phyloP scores from a whole-genome alignment of 1,284 basidiomycete species.

The Irpex sp. region DNA sequence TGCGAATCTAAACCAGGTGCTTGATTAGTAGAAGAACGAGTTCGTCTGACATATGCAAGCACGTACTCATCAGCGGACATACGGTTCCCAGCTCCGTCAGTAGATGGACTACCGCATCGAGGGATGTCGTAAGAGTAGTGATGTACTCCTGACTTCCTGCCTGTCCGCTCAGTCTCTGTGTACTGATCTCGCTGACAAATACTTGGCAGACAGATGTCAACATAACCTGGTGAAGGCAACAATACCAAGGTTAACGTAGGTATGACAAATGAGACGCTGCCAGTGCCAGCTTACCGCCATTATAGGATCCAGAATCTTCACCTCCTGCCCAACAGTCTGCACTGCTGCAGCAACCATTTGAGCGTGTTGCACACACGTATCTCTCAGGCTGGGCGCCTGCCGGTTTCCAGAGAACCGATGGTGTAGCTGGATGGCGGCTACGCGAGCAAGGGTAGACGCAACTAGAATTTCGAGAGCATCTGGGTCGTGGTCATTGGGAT shows the following conservation, averaged over 20 bases:
- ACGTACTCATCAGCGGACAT: constrained; percentile 16
- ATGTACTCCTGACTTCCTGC: constrained; percentile 1
- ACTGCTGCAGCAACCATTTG: constrained; percentile 16
- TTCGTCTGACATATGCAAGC: no score
- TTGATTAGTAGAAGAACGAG: no score
- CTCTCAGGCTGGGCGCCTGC: constrained; percentile 12
- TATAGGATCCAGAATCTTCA: constrained; percentile 22
- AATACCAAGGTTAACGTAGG: neutral
- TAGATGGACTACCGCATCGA: constrained; percentile 8
- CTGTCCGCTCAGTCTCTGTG: neutral
- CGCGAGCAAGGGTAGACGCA: constrained; percentile 22
- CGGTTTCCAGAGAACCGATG: constrained; percentile 16
- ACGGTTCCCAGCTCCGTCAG: constrained; percentile 9
- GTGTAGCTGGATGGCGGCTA: constrained; percentile 25
- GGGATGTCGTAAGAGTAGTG: neutral
- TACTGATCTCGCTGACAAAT: constrained; percentile 21
- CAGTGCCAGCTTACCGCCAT: constrained; percentile 20
- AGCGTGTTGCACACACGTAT: constrained; percentile 21
- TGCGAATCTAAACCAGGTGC: no score
- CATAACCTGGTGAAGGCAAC: constrained; percentile 18
- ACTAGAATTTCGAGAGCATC: constrained; percentile 18
- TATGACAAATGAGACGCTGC: neutral
- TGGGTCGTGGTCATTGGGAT: constrained; percentile 10
- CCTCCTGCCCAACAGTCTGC: constrained; percentile 7
- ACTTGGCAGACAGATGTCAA: constrained; percentile 24